Evolutionary conservation across 73 alveolate genomes (phyloP).

Genomic region (Paramecium biaurelia): DNA sequence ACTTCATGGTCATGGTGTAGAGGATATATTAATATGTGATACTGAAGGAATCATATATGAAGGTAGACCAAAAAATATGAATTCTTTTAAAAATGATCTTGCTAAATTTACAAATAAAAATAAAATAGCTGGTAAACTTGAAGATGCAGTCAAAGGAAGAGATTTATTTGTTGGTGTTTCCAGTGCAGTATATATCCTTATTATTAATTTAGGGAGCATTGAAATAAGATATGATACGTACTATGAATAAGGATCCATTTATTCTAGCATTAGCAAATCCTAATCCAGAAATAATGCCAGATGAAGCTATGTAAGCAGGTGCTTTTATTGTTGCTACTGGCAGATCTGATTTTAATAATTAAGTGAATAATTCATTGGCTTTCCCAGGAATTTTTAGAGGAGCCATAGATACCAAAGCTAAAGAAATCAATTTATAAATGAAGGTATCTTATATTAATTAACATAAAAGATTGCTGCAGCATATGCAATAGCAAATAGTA

Average conservation of each 20-base stretch:
- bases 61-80: slow-evolving; percentile 87
- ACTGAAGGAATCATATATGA: slow-evolving; percentile 84
- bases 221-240: slow-evolving; percentile 67
- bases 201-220: slow-evolving; percentile 62
- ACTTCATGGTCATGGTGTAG: slow-evolving; percentile 75
- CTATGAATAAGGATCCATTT: slow-evolving; percentile 81
- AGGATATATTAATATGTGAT: slow-evolving; percentile 79
- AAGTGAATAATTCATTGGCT: slow-evolving; percentile 83
- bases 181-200: slow-evolving; percentile 51
- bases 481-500: slow-evolving; percentile 77
- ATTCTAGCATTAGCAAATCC: slow-evolving; percentile 92
- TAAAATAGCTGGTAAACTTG: slow-evolving; percentile 68
- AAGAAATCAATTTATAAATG: slow-evolving; percentile 83
- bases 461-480: slow-evolving; percentile 80
- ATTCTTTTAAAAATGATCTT: slow-evolving; percentile 77
- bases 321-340: slow-evolving; percentile 78
- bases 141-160: slow-evolving; percentile 79
- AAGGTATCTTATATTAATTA: slow-evolving; percentile 44
- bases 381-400: slow-evolving; percentile 96
- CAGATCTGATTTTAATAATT: slow-evolving; percentile 90
- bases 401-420: slow-evolving; percentile 89
- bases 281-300: slow-evolving; percentile 88
- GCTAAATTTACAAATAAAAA: slow-evolving; percentile 70
- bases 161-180: slow-evolving; percentile 90
- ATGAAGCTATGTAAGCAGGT: slow-evolving; percentile 78